Evolutionary conservation across 495 filamentous ascomycete species (phyloP).

Genomic region (Neurospora sp.): DNA sequence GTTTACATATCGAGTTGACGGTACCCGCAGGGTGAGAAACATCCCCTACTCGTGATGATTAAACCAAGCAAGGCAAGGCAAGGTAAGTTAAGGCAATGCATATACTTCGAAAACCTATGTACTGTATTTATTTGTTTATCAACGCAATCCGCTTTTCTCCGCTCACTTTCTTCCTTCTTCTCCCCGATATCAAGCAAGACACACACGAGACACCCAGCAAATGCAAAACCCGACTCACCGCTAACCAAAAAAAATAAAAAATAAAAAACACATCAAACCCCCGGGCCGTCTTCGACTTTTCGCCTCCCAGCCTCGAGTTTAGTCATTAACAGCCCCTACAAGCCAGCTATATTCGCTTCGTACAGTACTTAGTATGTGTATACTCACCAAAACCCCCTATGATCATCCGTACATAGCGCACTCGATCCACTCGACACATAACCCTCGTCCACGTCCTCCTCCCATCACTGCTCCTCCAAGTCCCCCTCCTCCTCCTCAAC

Average conservation of each 20-base stretch:
- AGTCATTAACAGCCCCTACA: background rate
- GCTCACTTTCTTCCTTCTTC: background rate
- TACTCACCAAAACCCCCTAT: background rate
- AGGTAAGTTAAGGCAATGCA: background rate
- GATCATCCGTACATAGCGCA: background rate
- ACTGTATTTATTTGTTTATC: background rate
- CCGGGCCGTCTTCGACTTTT: background rate
- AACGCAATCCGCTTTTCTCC: background rate
- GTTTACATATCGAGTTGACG: no score
- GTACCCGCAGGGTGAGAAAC: no score
- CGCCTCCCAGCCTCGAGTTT: background rate
- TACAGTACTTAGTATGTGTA: background rate
- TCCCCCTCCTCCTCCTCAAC: background rate
- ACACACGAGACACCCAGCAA: background rate
- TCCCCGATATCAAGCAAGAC: background rate
- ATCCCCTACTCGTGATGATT: no score
- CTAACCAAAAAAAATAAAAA: background rate
- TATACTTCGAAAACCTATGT: background rate
- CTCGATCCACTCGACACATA: background rate
- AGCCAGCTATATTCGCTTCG: background rate
- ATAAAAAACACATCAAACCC: background rate
- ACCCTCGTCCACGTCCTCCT: background rate
- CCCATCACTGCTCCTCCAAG: background rate
- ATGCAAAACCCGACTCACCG: background rate
- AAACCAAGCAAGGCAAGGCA: background rate